Evolutionary conservation across 306 rosid species (phyloP).

Genomic region (Fragaria ananassa): DNA sequence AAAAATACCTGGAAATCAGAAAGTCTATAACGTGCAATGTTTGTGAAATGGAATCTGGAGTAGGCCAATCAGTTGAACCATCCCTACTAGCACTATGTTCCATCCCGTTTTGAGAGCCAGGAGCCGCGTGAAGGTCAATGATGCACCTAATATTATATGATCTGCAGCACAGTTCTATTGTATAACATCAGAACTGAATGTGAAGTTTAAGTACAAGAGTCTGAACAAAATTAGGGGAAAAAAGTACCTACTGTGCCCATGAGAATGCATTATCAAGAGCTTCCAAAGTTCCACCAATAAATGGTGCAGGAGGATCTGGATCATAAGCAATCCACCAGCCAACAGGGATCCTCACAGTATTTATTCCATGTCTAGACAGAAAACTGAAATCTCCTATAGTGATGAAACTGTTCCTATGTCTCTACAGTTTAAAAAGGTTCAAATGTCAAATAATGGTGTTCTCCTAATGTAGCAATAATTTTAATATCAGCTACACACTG

Average conservation of each 20-base stretch:
- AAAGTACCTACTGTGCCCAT: constrained; percentile 86
- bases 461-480: not conserved
- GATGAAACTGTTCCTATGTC: constrained; percentile 80
- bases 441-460: constrained; percentile 21
- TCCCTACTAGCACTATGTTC: constrained; percentile 93
- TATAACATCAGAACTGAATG: constrained; percentile 20
- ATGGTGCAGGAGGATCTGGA: constrained; percentile 93
- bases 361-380: constrained; percentile 79
- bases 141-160: constrained; percentile 71
- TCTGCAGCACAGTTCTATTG: constrained; percentile 45
- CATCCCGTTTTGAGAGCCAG: constrained; percentile 91
- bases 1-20: constrained; percentile 69
- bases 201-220: not conserved
- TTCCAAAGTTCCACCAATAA: constrained; percentile 80
- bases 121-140: constrained; percentile 92
- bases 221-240: constrained; percentile 22
- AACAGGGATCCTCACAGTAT: constrained; percentile 92
- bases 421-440: constrained; percentile 51
- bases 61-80: constrained; percentile 73
- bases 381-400: constrained; percentile 69
- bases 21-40: constrained; percentile 74
- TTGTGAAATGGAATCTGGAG: constrained; percentile 52
- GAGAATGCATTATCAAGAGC: constrained; percentile 90
- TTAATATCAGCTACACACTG: not conserved
- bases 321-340: constrained; percentile 99